phyloP scores from a whole-genome alignment of 169 alveolate species.

The Plasmodium gonderi region DNA sequence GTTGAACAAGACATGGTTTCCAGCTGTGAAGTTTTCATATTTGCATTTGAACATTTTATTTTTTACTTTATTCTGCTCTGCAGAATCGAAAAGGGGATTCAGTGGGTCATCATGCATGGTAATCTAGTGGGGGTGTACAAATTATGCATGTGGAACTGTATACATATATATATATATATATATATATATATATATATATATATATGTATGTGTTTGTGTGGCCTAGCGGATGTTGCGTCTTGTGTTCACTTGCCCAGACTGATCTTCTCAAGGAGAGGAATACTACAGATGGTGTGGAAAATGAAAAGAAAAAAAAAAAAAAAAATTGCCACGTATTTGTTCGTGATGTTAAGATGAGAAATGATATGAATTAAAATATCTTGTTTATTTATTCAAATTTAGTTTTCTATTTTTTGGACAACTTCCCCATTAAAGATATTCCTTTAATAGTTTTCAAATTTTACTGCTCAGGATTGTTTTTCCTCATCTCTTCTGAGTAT shows the following conservation, averaged over 20 bases:
- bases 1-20: background rate
- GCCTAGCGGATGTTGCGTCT: background rate
- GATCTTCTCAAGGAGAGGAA: background rate
- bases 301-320: background rate
- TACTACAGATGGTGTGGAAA: background rate
- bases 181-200: no score
- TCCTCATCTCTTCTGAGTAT: no score
- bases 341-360: background rate
- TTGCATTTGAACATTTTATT: background rate
- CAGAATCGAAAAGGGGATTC: background rate
- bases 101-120: background rate
- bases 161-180: no score
- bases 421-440: no score
- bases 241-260: no score
- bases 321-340: background rate
- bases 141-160: background rate
- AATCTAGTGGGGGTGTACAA: background rate
- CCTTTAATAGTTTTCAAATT: no score
- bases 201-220: no score
- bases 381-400: no score
- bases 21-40: background rate
- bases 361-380: background rate
- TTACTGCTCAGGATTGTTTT: no score
- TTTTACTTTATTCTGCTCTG: background rate
- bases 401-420: no score